A percentile compares a stretch with the other conserved stretches of the same genome.
Conservation (phyloP, 129 eudicot genomes). For the Flaveria bidentis region DNA sequence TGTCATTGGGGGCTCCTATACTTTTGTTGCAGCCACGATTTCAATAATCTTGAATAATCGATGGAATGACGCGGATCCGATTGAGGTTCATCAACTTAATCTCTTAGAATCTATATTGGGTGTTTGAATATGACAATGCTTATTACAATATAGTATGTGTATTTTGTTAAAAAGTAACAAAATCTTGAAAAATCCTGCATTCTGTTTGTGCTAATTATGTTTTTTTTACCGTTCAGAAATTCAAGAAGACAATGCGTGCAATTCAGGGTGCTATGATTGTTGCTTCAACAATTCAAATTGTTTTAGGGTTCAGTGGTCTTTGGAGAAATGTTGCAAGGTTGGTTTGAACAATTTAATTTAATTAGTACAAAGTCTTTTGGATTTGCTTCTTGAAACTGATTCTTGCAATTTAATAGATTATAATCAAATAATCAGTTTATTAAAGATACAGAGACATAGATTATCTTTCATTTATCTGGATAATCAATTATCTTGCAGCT, state of each 20-base stretch:
- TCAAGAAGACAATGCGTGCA: constrained; percentile 88
- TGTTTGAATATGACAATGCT: not conserved
- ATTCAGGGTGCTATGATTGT: constrained; percentile 89
- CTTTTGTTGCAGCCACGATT: constrained; percentile 71
- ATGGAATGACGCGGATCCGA: constrained; percentile 63
- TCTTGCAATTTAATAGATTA: not conserved
- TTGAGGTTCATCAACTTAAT: constrained; percentile 42
- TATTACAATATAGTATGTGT: not conserved
- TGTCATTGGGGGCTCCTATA: constrained; percentile 73
- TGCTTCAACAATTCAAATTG: constrained; percentile 87
- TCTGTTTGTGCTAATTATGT: constrained; percentile 8
- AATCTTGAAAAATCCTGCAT: constrained; percentile 1
- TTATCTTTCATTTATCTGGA: not conserved
- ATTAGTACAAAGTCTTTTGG: not conserved
- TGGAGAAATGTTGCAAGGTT: constrained; percentile 93
- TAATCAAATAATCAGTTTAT: not conserved
- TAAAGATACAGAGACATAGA: not conserved
- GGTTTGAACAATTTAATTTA: not conserved
- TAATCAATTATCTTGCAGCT: not conserved
- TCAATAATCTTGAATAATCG: constrained; percentile 59
- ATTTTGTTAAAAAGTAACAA: not conserved
- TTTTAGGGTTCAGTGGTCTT: constrained; percentile 95
- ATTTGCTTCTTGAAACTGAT: not conserved
- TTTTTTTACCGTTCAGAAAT: constrained; percentile 49
- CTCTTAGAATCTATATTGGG: constrained; percentile 4